Base-by-base conservation (phyloP, 1,284 basidiomycete genomes). In the Austropuccinia psidii region DNA sequence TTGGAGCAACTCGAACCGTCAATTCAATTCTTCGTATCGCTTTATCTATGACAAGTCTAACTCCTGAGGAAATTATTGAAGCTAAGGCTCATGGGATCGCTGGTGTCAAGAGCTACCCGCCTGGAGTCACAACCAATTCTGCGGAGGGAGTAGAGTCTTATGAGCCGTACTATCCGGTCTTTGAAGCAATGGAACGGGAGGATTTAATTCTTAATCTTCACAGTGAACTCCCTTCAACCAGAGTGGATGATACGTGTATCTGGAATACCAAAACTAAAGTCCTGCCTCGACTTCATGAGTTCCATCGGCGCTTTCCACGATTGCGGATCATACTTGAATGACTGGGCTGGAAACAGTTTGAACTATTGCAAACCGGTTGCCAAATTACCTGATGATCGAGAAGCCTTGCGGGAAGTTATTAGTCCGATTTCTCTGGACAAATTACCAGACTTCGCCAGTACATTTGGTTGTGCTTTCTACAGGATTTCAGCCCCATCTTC, bases 341-440 rank as follows among this genome's bases (percentile, higher is more conserved):
- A 96, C 78, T 98, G 95, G 88, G 94, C 94, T 0, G 93, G 94
- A 6, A 93, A 98, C 81, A 88, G 91, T 0, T 91, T 91, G 85
- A 88, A 97, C 80, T 99, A 91, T 81, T 98, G 96, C 85, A 99
- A 98, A 82, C 96, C 96, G 0, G 90, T 99, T 27, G 95, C 96
- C 33, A 99, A 99, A 82, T 93, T 88, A 79, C 94, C 94, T 4
- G 89, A 90, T 77, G 96, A 99, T 81, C 85, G 95, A 33, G 82
- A 86, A 77, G 94, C 96, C 11, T 83, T 99, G 69, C 87, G 88
- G 72, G 86, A 90, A 27, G 88, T 94, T 45, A 86, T 98, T 7
- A 69, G 66, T 58, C 66, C 66, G 17, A 69, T 69, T 19, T 91
- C 93, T 17, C 81, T 97, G 49, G 88, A 92, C 76, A 86, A 85